phyloP scores from a whole-genome alignment of 1,284 basidiomycete genomes.

The Cryptococcus hybrid region DNA sequence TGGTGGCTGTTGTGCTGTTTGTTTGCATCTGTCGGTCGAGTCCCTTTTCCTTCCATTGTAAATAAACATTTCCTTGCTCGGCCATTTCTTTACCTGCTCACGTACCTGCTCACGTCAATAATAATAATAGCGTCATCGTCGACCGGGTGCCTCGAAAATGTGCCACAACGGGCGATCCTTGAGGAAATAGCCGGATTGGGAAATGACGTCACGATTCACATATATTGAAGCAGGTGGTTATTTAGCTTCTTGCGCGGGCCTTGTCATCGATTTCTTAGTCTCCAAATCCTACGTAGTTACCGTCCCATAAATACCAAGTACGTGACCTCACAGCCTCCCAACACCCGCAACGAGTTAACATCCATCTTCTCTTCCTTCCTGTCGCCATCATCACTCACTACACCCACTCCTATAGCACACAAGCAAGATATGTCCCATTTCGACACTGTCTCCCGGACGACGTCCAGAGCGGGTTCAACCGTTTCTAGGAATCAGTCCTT shows the following conservation, averaged over 20 bases:
- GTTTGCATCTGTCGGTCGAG: too few species aligned
- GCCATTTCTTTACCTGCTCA: too few species aligned
- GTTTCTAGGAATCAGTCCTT: constrained; percentile 74
- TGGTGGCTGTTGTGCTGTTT: too few species aligned
- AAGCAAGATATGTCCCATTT: constrained; percentile 46
- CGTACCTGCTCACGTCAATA: too few species aligned
- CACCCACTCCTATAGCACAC: not conserved
- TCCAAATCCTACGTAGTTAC: too few species aligned
- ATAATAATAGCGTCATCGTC: too few species aligned
- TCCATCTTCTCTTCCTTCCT: not conserved
- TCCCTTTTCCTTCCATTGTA: not conserved
- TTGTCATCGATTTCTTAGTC: too few species aligned
- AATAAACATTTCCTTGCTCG: too few species aligned
- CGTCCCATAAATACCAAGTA: too few species aligned
- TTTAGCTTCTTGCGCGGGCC: too few species aligned
- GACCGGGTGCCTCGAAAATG: not conserved
- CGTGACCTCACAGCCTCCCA: not conserved
- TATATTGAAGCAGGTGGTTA: too few species aligned
- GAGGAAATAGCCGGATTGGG: not conserved
- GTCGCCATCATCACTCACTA: not conserved
- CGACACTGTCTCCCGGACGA: constrained; percentile 54
- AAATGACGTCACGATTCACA: not conserved
- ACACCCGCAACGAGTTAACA: not conserved
- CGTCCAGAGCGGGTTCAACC: constrained; percentile 64
- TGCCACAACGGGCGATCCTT: not conserved